Percentiles rank a stretch among this genome's conserved stretches.
Evolutionary conservation across 1,284 basidiomycete species (phyloP).

Genomic region (Leccinum laetum): DNA sequence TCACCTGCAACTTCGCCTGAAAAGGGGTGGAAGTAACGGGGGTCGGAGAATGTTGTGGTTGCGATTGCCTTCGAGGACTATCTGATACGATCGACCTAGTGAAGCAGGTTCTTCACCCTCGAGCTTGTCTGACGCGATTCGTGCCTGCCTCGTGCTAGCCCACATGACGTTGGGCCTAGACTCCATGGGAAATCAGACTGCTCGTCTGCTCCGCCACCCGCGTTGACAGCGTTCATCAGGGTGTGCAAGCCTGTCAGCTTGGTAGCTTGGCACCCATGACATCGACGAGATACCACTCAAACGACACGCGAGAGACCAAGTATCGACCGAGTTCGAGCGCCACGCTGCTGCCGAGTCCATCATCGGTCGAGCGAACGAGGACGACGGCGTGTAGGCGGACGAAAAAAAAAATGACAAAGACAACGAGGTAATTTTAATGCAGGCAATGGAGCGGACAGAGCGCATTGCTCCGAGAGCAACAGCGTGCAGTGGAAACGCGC

Average conservation of each 20-base stretch:
- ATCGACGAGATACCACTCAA: too few species aligned
- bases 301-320: neutral
- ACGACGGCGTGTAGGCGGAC: neutral
- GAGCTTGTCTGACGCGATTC: neutral
- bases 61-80: neutral
- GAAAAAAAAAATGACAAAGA: too few species aligned
- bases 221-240: neutral
- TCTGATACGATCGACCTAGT: neutral
- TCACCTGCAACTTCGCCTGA: conserved; percentile 67
- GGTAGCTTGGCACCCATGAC: neutral
- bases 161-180: neutral
- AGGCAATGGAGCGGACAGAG: conserved; percentile 67
- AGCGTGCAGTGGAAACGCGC: too few species aligned
- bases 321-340: neutral
- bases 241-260: too few species aligned
- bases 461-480: conserved; percentile 58
- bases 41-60: conserved; percentile 48
- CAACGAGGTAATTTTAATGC: conserved; percentile 40
- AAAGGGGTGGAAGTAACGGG: conserved; percentile 58
- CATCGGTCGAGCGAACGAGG: neutral
- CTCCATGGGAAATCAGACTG: neutral
- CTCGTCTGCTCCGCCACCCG: neutral
- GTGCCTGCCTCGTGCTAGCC: neutral
- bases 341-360: too few species aligned
- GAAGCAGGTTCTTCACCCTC: neutral